Base-by-base conservation (phyloP, 495 filamentous ascomycete genomes). In the Talaromyces proteolyticus region DNA sequence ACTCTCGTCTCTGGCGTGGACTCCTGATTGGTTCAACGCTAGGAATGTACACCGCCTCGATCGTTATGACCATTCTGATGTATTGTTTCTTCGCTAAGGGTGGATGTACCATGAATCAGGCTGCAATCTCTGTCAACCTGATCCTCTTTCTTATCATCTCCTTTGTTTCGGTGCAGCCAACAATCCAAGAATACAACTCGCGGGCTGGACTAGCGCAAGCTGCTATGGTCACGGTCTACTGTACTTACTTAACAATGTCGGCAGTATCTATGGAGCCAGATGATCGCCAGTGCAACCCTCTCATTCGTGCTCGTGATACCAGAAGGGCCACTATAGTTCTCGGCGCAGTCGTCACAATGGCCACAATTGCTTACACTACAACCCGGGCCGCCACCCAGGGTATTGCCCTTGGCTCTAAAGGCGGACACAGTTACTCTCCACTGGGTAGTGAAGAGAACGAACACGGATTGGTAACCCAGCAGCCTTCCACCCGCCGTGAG, bases 201-300 rank as follows among this genome's bases (percentile, higher is more conserved):
- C 88, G 89, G 59, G 94, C 93, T 17, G 93, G 93, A 42, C 76
- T 98, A 53, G 92, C 93, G 10, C 94, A 98, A 65, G 89, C 91
- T 44, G 93, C 93, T 53, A 97, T 97, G 85, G 93, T 98, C 25
- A 89, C 92, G 1, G 79, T 95, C 49, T 98, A 98, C 75, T 97
- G 93, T 79, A 95, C 93, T 42, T 98, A 98, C 63, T 81, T 98
- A 41, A 98, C 93, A 58, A 89, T 98, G 84, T 96, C 91, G 3
- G 94, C 93, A 47, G 94, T 98, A 2, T 92, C 88, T 49, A 97
- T 98, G 93, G 92, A 98, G 59, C 93, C 93, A 3, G 93, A 98
- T 70, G 91, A 96, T 68, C 81, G 84, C 50, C 78, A 87, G 44
- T 98, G 93, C 80, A 98, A 98, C 71, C 93, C 93, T 3, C 71